These are phyloP conservation scores for Lactarius trivialis DNA, from an alignment of 768 basidiomycete genomes.

Conservation along the genomic window DNA sequence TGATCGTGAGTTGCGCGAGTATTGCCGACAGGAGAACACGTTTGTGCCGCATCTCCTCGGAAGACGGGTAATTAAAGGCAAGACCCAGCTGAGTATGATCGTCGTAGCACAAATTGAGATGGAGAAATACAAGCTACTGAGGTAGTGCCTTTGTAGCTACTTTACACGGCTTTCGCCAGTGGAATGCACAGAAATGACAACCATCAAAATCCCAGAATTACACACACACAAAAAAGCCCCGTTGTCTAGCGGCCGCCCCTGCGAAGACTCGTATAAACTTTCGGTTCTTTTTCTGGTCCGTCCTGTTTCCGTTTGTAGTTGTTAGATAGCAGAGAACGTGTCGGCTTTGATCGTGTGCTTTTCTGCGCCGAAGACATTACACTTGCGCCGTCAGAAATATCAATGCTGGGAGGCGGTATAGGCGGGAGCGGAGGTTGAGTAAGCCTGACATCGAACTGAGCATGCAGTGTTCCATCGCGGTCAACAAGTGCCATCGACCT, in stretches of 20 bases:
- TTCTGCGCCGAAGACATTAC: background rate
- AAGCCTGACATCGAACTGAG: constrained; percentile 7
- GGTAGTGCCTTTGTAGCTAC: background rate
- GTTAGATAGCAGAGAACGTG: background rate
- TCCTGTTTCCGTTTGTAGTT: background rate
- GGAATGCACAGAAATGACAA: background rate
- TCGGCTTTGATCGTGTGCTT: background rate
- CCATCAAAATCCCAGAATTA: background rate
- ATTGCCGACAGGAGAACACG: background rate
- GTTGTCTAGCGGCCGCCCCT: background rate
- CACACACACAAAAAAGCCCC: background rate
- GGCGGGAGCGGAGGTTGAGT: background rate
- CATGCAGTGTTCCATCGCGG: constrained; percentile 24
- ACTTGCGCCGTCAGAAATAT: background rate
- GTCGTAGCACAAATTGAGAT: background rate
- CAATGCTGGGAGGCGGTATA: background rate
- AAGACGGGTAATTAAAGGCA: background rate
- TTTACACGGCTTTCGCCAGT: background rate
- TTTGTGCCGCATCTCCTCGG: background rate
- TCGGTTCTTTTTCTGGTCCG: background rate
- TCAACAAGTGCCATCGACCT: constrained; percentile 24
- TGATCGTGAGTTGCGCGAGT: background rate
- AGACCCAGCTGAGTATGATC: background rate
- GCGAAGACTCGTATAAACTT: background rate
- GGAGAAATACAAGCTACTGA: background rate